A percentile compares a stretch with the other conserved stretches of the same genome.
Conservation (phyloP, 1,284 basidiomycete genomes). For the Sanghuangporus weigelae region DNA sequence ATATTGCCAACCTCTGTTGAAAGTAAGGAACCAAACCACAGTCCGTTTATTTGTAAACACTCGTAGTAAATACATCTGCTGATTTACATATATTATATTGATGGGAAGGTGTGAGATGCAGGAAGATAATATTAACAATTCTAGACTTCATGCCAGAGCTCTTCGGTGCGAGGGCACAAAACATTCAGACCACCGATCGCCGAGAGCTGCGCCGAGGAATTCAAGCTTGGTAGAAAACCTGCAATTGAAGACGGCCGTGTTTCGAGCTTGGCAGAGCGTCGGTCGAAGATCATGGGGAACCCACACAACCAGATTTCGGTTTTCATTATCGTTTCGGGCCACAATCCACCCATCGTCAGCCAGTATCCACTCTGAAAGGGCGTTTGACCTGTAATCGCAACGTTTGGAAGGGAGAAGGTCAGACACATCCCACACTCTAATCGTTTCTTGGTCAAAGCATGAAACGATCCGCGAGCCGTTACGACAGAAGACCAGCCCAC, state of each 20-base stretch:
- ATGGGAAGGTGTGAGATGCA: too few relatives aligned
- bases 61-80: too few relatives aligned
- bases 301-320: neutral
- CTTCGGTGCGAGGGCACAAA: neutral
- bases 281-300: neutral
- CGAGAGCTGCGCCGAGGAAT: neutral
- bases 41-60: too few relatives aligned
- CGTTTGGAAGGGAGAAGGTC: neutral
- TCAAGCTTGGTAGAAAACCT: neutral
- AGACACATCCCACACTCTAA: conserved; percentile 16
- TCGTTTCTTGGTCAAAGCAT: conserved; percentile 4
- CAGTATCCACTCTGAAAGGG: neutral
- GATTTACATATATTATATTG: too few relatives aligned
- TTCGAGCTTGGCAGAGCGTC: neutral
- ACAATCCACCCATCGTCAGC: conserved; percentile 1
- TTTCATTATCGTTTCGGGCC: neutral
- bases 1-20: too few relatives aligned
- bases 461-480: neutral
- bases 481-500: neutral
- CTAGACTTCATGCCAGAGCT: too few relatives aligned
- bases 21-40: too few relatives aligned
- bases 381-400: neutral
- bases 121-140: too few relatives aligned
- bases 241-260: neutral
- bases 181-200: neutral